These are phyloP conservation scores for Clavispora fructus DNA, from an alignment of 805 yeast genomes.

Conservation along the genomic window DNA sequence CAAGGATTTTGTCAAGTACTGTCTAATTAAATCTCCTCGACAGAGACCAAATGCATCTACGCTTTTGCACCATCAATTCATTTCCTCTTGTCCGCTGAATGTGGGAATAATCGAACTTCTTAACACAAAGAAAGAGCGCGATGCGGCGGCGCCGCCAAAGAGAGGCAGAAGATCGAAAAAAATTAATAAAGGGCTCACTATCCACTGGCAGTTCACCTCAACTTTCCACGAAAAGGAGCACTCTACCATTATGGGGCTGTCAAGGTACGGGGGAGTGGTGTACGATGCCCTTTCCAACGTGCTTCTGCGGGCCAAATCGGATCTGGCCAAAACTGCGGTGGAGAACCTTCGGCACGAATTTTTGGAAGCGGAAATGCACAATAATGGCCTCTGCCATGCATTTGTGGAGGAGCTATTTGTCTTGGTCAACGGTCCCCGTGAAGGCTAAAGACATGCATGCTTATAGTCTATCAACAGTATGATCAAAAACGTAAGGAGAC, in stretches of 20 bases:
- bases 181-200: constrained; percentile 14
- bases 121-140: constrained; percentile 1
- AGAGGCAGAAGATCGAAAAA: constrained; percentile 1
- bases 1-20: constrained; percentile 59
- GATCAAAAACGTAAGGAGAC: neutral
- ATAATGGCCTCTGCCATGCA: constrained; percentile 64
- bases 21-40: constrained; percentile 63
- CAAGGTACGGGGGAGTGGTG: constrained; percentile 7
- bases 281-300: constrained; percentile 27
- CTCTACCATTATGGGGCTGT: constrained; percentile 4
- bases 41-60: constrained; percentile 57
- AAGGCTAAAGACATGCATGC: neutral
- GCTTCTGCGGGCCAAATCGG: constrained; percentile 46
- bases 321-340: constrained; percentile 44
- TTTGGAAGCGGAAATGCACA: constrained; percentile 40
- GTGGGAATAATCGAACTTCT: constrained; percentile 8
- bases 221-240: constrained; percentile 4
- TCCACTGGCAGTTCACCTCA: constrained; percentile 11
- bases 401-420: constrained; percentile 54
- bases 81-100: constrained; percentile 22
- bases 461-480: neutral
- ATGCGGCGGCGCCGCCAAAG: constrained; percentile 1
- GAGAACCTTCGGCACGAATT: constrained; percentile 37
- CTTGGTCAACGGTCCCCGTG: constrained; percentile 1
- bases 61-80: constrained; percentile 51